phyloP scores from a whole-genome alignment of 371 early-diverging fungal genomes.

The Astathelohania contejeani region DNA sequence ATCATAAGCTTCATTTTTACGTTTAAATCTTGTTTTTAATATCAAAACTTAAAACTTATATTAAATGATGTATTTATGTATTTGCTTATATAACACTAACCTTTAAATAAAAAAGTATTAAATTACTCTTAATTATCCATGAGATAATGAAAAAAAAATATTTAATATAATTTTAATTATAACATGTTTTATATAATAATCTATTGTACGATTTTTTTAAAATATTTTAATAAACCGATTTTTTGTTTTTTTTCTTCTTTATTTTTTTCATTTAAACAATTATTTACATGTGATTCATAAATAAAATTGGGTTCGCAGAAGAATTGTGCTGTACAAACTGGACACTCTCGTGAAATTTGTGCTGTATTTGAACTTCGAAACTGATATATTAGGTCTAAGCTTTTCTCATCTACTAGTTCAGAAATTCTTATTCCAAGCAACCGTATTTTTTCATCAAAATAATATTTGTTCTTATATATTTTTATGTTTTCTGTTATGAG shows the following conservation, averaged over 20 bases:
- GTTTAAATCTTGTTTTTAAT: no score
- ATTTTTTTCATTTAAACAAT: conserved; percentile 17
- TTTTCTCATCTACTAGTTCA: conserved; percentile 3
- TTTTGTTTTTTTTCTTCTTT: conserved; percentile 8
- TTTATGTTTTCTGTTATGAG: conserved; percentile 3
- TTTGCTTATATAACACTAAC: no score
- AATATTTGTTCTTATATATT: not conserved
- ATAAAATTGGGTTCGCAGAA: conserved; percentile 6
- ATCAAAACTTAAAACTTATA: no score
- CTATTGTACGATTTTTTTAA: no score
- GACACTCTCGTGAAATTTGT: conserved; percentile 5
- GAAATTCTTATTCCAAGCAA: conserved; percentile 18
- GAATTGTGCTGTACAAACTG: conserved; percentile 14
- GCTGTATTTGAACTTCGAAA: not conserved
- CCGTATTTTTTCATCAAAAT: conserved; percentile 5
- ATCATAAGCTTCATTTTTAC: no score
- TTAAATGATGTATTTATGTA: no score
- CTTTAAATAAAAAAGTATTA: no score
- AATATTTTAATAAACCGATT: conserved; percentile 1
- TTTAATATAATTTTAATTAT: no score
- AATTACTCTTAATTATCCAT: no score
- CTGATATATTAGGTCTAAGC: not conserved
- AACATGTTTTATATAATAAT: no score
- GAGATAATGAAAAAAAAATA: no score
- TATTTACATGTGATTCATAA: conserved; percentile 28